Percentiles rank a stretch among this genome's conserved stretches.
phyloP scores from a whole-genome alignment of 306 rosid genomes.

The Luffa acutangula region DNA sequence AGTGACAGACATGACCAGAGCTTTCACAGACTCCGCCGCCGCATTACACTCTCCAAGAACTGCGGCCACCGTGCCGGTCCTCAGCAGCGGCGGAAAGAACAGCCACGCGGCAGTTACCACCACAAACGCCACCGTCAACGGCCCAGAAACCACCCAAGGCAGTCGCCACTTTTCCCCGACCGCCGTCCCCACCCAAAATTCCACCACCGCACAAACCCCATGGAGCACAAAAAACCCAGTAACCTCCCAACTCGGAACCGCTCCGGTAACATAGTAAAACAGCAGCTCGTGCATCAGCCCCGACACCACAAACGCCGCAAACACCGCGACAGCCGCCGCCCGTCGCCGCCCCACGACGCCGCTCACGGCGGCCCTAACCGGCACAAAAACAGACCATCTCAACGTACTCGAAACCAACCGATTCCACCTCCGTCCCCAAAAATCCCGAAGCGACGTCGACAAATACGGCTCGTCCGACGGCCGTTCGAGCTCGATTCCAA shows the following conservation, averaged over 20 bases:
- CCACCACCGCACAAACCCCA: slow-evolving; percentile 20
- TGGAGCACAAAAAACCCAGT: slow-evolving; percentile 21
- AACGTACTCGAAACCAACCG: slow-evolving; percentile 11
- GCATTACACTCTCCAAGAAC: slow-evolving; percentile 3
- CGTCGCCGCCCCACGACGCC: not conserved
- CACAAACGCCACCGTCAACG: slow-evolving; percentile 16
- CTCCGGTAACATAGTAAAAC: slow-evolving; percentile 15
- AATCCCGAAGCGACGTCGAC: slow-evolving; percentile 23
- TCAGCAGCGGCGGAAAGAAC: slow-evolving; percentile 24
- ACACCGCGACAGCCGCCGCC: not conserved
- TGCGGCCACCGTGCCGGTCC: slow-evolving; percentile 8
- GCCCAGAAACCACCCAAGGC: slow-evolving; percentile 7
- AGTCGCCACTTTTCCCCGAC: not conserved
- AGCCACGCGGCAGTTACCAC: slow-evolving; percentile 17
- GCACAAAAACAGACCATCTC: slow-evolving; percentile 15
- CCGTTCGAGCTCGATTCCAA: slow-evolving; percentile 20
- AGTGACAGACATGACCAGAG: not conserved
- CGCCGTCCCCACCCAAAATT: slow-evolving; percentile 1
- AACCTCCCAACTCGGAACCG: slow-evolving; percentile 27
- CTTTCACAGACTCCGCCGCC: not conserved
- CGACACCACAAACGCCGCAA: slow-evolving; percentile 16
- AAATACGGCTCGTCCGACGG: slow-evolving; percentile 26
- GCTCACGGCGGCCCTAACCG: slow-evolving; percentile 5
- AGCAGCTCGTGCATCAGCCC: slow-evolving; percentile 28
- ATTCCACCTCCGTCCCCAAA: slow-evolving; percentile 29